Percentiles rank a stretch among this genome's conserved stretches.
Conservation (phyloP, 352 stramenopile genomes). For the Globisporangium spiculum region DNA sequence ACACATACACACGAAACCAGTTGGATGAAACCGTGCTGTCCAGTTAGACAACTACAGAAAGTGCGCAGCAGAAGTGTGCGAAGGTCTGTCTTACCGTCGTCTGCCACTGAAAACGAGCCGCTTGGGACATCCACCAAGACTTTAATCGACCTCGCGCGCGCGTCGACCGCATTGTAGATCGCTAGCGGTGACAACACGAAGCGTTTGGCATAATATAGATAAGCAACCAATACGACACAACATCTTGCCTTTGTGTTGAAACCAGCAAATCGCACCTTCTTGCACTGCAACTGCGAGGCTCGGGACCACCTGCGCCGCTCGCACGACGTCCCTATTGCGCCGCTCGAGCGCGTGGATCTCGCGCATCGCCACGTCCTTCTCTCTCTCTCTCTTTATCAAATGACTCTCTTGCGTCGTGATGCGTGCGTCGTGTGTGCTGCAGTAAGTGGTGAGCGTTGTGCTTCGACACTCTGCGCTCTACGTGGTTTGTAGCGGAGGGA, state of each 20-base stretch:
- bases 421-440: no score
- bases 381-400: no score
- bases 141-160: constrained; percentile 42
- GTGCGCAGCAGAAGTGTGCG: neutral
- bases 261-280: constrained; percentile 41
- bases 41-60: neutral
- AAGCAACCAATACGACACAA: no score
- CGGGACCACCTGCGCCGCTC: constrained; percentile 59
- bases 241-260: no score
- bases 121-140: constrained; percentile 39
- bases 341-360: constrained; percentile 31
- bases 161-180: constrained; percentile 76
- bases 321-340: constrained; percentile 42
- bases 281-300: constrained; percentile 55
- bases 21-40: neutral
- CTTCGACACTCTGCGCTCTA: no score
- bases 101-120: constrained; percentile 53
- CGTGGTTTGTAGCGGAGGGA: no score
- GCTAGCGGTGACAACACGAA: constrained; percentile 24
- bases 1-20: neutral
- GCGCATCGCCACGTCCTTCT: constrained; percentile 6
- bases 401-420: no score
- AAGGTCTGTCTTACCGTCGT: constrained; percentile 49
- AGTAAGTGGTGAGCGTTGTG: no score
- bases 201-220: no score